Base-by-base conservation (phyloP, 139 green algal species). In the Diplosphaera chodatii region DNA sequence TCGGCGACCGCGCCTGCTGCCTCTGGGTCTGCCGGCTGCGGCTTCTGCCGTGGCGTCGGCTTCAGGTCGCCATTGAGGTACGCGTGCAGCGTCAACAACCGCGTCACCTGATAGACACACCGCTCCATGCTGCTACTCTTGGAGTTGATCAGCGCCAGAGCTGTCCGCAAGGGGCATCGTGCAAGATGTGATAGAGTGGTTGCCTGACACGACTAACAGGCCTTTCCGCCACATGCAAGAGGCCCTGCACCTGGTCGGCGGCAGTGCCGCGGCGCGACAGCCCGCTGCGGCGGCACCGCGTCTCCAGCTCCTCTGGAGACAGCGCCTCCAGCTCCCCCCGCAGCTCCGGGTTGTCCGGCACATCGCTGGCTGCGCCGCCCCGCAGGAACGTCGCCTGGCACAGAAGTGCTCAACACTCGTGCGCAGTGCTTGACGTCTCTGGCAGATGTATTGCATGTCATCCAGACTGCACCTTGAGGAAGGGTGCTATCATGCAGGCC, bases 351-450 rank as follows among this genome's bases (percentile, higher is more conserved):
- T 76, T 75, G 21, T 40, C 34, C 34, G 73, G n/a, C 27, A 68
- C 64, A 63, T 41, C 40, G 31, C 22, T 15, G 70, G 55, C 68
- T 32, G 32, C 27, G 31, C 56, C 28, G 25, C 72, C 70, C 55
- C 77, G 72, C 71, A 92, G 70, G 74, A 92, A 92, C 25, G 80
- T 87, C 34, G 86, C 84, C 82, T 90, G 77, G 29, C 29, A 13
- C 10, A 34, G 29, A 4, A 18, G 16, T 18, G 48, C 13, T 67
- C 30, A 67, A 21, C 30, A 33, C n/a, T n/a, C n/a, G n/a, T 32
- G 16, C 33, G 8, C 63, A 32, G 18, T 40, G 63, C 59, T 65
- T 33, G 21, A 22, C 8, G 8, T 32, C 63, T 32, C 28, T 59
- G 48, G 25, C 48, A 5, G 16, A 59, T 25, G 25, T 48, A 10